A percentile compares a stretch with the other conserved stretches of the same genome.
Evolutionary conservation across 148 eudicot species (phyloP).

Genomic region (Rheum nobile): DNA sequence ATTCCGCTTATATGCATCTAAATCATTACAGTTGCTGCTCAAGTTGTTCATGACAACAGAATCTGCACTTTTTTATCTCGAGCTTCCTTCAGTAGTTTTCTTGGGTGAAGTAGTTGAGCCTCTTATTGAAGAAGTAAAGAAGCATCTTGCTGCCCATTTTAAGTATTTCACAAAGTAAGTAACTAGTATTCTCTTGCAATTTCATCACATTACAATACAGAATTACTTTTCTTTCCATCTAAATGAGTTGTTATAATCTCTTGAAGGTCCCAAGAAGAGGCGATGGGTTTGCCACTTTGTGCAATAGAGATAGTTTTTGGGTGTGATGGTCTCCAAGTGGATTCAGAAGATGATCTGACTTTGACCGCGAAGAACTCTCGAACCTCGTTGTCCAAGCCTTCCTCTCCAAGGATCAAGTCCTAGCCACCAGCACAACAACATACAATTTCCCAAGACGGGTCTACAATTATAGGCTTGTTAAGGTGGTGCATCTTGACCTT

Average conservation of each 20-base stretch:
- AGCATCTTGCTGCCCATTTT: conserved; percentile 57
- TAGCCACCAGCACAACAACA: not conserved
- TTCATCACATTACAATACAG: no score
- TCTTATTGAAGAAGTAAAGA: conserved; percentile 64
- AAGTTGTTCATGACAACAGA: conserved; percentile 61
- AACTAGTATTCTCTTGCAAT: not conserved
- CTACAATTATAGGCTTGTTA: not conserved
- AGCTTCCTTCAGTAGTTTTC: conserved; percentile 62
- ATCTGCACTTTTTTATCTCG: conserved; percentile 54
- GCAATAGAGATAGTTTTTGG: conserved; percentile 45
- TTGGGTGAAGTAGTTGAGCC: conserved; percentile 73
- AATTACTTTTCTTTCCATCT: not conserved
- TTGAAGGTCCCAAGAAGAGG: conserved; percentile 54
- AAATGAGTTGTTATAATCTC: conserved; percentile 26
- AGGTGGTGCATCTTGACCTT: not conserved
- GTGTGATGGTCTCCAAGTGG: not conserved
- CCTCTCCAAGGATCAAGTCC: not conserved
- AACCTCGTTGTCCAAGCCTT: not conserved
- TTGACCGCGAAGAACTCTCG: no score
- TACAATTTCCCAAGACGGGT: not conserved
- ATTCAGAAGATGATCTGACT: not conserved
- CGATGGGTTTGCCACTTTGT: conserved; percentile 59
- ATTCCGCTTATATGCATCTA: no score
- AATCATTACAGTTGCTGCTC: conserved; percentile 37
- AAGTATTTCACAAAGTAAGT: conserved; percentile 56